Evolutionary conservation across 176 grass and related monocot species (phyloP).

Genomic region (Otatea glauca): DNA sequence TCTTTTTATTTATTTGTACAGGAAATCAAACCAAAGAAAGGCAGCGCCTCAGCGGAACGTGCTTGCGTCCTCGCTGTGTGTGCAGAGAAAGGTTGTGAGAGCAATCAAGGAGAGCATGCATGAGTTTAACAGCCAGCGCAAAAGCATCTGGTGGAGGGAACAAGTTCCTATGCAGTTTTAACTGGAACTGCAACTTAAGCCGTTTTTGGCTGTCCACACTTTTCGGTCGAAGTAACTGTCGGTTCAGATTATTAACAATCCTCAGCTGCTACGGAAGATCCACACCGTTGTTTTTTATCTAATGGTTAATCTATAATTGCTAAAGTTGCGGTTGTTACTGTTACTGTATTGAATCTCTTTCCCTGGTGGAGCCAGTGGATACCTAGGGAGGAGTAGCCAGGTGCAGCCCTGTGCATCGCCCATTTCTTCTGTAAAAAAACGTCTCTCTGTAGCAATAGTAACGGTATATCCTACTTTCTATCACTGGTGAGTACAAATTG

Average conservation of each 20-base stretch:
- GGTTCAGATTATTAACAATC: too few relatives aligned
- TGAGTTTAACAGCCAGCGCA: slow-evolving; percentile 63
- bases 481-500: slow-evolving; percentile 40
- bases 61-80: slow-evolving; percentile 75
- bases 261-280: too few relatives aligned
- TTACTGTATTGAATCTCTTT: too few relatives aligned
- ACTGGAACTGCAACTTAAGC: too few relatives aligned
- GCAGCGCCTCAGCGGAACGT: slow-evolving; percentile 60
- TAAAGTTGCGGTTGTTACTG: too few relatives aligned
- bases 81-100: slow-evolving; percentile 78
- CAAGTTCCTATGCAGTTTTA: too few relatives aligned
- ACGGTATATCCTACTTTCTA: slow-evolving; percentile 11
- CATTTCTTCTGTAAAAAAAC: slow-evolving; percentile 35
- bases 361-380: slow-evolving; percentile 60
- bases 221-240: too few relatives aligned
- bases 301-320: too few relatives aligned
- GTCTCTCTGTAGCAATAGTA: slow-evolving; percentile 19
- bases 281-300: too few relatives aligned
- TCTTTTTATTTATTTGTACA: slow-evolving; percentile 33
- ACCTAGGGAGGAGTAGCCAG: slow-evolving; percentile 76
- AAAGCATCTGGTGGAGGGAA: slow-evolving; percentile 92
- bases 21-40: slow-evolving; percentile 88
- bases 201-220: too few relatives aligned
- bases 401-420: not conserved
- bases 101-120: slow-evolving; percentile 90